Evolutionary conservation across 2,329 filamentous ascomycete genomes (phyloP).

Genomic region (Pezicula neosporulosa): DNA sequence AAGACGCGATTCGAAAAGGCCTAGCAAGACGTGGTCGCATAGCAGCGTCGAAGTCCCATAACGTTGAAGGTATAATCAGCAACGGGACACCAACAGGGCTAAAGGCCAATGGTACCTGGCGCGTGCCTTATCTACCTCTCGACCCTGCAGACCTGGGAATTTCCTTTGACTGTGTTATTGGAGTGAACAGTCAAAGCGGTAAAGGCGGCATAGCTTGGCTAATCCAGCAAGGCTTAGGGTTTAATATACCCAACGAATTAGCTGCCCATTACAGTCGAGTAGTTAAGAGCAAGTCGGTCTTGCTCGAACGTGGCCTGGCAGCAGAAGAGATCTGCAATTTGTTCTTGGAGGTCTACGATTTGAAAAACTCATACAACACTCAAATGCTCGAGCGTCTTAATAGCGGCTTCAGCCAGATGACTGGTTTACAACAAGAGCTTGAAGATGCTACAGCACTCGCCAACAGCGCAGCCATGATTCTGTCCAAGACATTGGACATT

Average conservation of each 20-base stretch:
- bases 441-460: conserved; percentile 1
- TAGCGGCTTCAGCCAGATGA: background rate
- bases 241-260: conserved; percentile 4
- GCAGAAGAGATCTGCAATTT: conserved; percentile 1
- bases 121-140: conserved; percentile 83
- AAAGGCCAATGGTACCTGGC: conserved; percentile 61
- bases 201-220: conserved; percentile 93
- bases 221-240: conserved; percentile 43
- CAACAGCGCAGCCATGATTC: background rate
- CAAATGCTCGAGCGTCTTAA: background rate
- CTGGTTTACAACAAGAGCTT: background rate
- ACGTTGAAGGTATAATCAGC: conserved; percentile 10
- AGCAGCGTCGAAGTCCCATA: background rate
- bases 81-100: conserved; percentile 40
- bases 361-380: conserved; percentile 1
- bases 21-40: conserved; percentile 28
- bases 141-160: conserved; percentile 87
- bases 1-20: conserved; percentile 91
- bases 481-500: background rate
- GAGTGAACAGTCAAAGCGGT: conserved; percentile 89
- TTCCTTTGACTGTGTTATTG: conserved; percentile 90
- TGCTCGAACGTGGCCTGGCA: conserved; percentile 1
- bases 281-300: background rate
- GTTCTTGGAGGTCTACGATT: conserved; percentile 1
- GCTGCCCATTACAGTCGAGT: conserved; percentile 1